These are phyloP conservation scores for Borovskyia barvae DNA, from an alignment of 208 protist species.

Conservation along the genomic window DNA sequence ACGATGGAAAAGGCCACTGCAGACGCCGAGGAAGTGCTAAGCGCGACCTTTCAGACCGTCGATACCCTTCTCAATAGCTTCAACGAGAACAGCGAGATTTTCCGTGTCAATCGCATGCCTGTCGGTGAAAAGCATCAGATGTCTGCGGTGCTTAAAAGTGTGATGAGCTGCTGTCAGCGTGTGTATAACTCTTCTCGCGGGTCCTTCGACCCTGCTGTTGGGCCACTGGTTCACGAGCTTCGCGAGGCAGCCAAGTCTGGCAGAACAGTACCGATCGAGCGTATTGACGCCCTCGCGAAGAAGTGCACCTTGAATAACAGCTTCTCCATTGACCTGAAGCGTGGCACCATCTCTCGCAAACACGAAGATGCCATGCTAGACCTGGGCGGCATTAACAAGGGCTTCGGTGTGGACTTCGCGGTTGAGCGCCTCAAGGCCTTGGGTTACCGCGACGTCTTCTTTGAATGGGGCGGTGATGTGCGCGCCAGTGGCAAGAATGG, in stretches of 20 bases:
- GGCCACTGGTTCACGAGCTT: constrained; percentile 29
- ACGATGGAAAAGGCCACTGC: constrained; percentile 17
- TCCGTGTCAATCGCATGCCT: constrained; percentile 40
- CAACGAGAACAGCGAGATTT: constrained; percentile 68
- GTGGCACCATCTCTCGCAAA: constrained; percentile 40
- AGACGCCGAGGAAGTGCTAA: constrained; percentile 28
- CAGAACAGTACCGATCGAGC: constrained; percentile 25
- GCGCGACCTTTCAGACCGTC: constrained; percentile 51
- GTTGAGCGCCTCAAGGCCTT: constrained; percentile 39
- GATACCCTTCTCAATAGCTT: constrained; percentile 62
- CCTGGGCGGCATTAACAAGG: constrained; percentile 62
- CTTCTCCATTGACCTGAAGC: constrained; percentile 47
- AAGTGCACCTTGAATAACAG: constrained; percentile 42
- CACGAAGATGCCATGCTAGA: constrained; percentile 50
- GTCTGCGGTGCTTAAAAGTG: constrained; percentile 48
- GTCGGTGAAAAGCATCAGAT: constrained; percentile 52
- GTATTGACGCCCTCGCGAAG: constrained; percentile 20
- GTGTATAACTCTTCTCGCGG: constrained; percentile 53
- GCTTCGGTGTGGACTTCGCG: constrained; percentile 58
- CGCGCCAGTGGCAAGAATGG: constrained; percentile 48
- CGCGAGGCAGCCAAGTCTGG: constrained; percentile 25
- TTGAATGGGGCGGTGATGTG: constrained; percentile 68
- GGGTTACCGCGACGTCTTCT: constrained; percentile 48
- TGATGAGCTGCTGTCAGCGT: constrained; percentile 43
- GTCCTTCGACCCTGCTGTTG: constrained; percentile 49